These are phyloP conservation scores for Papilionanthe hybrid DNA, from an alignment of 116 monocot genomes.

Conservation along the genomic window DNA sequence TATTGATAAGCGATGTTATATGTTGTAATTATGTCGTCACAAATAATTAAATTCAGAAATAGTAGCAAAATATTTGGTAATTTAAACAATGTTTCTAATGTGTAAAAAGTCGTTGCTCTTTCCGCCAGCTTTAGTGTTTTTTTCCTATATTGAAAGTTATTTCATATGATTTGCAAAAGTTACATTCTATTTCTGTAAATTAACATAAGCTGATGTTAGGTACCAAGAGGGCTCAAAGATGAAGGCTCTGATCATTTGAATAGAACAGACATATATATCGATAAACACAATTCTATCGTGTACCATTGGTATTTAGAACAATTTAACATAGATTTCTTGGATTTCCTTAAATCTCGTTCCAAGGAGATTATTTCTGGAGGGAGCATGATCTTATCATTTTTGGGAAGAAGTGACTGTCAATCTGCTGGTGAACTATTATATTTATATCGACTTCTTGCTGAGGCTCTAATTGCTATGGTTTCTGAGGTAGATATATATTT, in stretches of 20 bases:
- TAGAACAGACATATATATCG: conserved; percentile 25
- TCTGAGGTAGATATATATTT: conserved; percentile 4
- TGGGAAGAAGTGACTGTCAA: conserved; percentile 13
- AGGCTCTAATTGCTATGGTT: conserved; percentile 21
- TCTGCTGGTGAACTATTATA: neutral
- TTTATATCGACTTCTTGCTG: conserved; percentile 8
- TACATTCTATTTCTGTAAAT: too few relatives aligned
- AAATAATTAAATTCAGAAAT: too few relatives aligned
- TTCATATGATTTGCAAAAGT: too few relatives aligned
- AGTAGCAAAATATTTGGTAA: too few relatives aligned
- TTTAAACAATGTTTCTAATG: too few relatives aligned
- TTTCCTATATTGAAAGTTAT: too few relatives aligned
- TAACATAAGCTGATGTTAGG: conserved; percentile 2
- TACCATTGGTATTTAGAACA: conserved; percentile 14
- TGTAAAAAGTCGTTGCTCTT: too few relatives aligned
- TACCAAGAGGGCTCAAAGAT: conserved; percentile 22
- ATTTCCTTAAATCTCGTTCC: conserved; percentile 22
- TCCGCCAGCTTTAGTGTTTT: too few relatives aligned
- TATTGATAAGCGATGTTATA: too few relatives aligned
- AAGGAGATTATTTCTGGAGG: conserved; percentile 25
- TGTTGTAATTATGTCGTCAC: too few relatives aligned
- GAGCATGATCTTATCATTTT: conserved; percentile 23
- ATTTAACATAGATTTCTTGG: conserved; percentile 21
- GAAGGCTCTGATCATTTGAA: neutral
- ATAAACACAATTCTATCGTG: conserved; percentile 3